phyloP scores from a whole-genome alignment of 257 asterid genomes.

The Jaltomata sinuosa region DNA sequence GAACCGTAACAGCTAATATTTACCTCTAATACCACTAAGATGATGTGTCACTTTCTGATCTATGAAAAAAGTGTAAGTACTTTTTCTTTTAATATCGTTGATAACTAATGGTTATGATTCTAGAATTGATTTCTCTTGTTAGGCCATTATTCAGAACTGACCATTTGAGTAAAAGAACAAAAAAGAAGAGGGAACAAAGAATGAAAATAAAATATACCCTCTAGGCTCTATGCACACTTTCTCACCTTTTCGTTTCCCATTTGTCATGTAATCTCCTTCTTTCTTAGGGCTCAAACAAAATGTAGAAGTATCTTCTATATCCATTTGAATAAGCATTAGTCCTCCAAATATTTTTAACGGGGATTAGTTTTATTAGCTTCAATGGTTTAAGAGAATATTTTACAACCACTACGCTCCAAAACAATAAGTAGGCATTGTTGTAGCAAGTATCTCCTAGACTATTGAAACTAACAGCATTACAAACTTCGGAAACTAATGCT shows the following conservation, averaged over 20 bases:
- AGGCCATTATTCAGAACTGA: background rate
- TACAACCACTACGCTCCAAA: background rate
- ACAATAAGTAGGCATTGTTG: background rate
- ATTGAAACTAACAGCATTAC: background rate
- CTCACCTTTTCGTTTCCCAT: background rate
- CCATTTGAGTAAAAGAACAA: background rate
- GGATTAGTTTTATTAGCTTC: background rate
- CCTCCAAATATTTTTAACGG: background rate
- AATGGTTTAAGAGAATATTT: background rate
- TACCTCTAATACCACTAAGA: background rate
- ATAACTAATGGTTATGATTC: background rate
- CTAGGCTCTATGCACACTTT: background rate
- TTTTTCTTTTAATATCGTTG: background rate
- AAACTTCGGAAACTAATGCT: background rate
- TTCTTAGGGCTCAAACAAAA: background rate
- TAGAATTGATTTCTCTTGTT: background rate
- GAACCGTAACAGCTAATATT: background rate
- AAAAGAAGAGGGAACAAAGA: background rate
- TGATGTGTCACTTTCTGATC: background rate
- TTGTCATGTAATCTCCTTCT: background rate
- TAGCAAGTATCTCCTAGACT: background rate
- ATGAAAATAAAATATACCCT: background rate
- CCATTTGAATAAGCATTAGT: background rate
- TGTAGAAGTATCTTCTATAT: background rate
- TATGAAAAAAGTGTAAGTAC: background rate